Evolutionary conservation across 352 stramenopile genomes (phyloP).

Genomic region (Elongisporangium undulatum): DNA sequence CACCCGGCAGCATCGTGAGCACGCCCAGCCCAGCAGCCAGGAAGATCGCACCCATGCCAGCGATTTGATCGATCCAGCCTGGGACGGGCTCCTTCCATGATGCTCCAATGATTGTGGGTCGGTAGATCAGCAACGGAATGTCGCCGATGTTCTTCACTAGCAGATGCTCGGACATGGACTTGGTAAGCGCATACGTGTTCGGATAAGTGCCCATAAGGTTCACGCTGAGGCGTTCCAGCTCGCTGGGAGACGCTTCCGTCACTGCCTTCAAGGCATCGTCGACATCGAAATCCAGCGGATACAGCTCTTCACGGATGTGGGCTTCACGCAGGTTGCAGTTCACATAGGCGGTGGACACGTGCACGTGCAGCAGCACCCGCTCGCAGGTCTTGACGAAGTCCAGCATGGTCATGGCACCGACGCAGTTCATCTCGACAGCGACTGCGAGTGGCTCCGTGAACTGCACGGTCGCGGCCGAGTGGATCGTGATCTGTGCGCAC

Average conservation of each 20-base stretch:
- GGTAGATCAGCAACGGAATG: conserved; percentile 73
- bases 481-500: conserved; percentile 64
- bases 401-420: conserved; percentile 60
- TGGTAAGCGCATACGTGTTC: conserved; percentile 88
- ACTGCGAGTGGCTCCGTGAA: conserved; percentile 87
- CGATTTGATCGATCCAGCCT: conserved; percentile 80
- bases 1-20: conserved; percentile 75
- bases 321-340: conserved; percentile 75
- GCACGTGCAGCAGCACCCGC: conserved; percentile 53
- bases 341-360: conserved; percentile 84
- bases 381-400: conserved; percentile 57
- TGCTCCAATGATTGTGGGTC: conserved; percentile 82
- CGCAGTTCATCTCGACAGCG: conserved; percentile 82
- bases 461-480: conserved; percentile 83
- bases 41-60: conserved; percentile 76
- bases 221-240: conserved; percentile 60
- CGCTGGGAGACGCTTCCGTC: conserved; percentile 35
- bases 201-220: conserved; percentile 86
- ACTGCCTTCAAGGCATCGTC: conserved; percentile 61
- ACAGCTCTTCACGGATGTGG: conserved; percentile 60
- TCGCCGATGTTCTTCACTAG: conserved; percentile 37
- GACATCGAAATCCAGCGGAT: conserved; percentile 83
- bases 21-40: conserved; percentile 69
- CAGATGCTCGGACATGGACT: conserved; percentile 85
- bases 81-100: conserved; percentile 85